Conservation (phyloP, 2,329 filamentous ascomycete species). For the Immersiporthe knoxdaviesiana region DNA sequence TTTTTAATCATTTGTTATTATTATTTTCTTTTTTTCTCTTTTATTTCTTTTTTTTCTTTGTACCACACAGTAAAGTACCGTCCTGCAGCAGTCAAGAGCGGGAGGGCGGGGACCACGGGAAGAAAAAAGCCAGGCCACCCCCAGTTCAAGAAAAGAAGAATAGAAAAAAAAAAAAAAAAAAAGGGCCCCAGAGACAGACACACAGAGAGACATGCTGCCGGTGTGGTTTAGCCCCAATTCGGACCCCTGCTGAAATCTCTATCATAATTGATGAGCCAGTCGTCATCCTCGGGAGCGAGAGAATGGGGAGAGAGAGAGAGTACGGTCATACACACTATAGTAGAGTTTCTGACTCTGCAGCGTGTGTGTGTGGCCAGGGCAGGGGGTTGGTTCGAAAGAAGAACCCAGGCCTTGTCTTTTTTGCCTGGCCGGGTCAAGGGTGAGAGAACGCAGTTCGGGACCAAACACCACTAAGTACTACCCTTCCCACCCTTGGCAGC, state of each 20-base stretch:
- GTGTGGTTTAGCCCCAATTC: background rate
- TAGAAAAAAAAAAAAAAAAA: too few species aligned
- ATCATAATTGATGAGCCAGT: conserved; percentile 5
- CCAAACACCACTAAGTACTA: background rate
- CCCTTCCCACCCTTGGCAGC: background rate
- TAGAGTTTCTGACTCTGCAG: conserved; percentile 2
- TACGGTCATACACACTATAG: background rate
- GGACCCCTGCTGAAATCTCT: conserved; percentile 1
- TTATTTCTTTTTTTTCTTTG: background rate
- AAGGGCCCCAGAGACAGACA: background rate
- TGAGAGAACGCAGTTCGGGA: background rate
- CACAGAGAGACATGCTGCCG: background rate
- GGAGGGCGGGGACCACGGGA: too few species aligned
- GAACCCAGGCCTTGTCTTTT: background rate
- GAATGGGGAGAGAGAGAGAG: background rate
- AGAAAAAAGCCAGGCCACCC: background rate
- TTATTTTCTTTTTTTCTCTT: background rate
- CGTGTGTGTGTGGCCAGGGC: background rate
- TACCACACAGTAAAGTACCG: background rate
- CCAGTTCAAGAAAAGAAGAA: background rate
- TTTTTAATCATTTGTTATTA: background rate
- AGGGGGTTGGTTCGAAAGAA: background rate
- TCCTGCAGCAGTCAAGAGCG: background rate
- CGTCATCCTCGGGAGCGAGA: conserved; percentile 7
- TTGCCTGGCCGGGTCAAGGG: background rate